Evolutionary conservation across 257 asterid species (phyloP), one percentile per base, ranked within the genome.

Genomic region (Gardenia jasminoides): DNA sequence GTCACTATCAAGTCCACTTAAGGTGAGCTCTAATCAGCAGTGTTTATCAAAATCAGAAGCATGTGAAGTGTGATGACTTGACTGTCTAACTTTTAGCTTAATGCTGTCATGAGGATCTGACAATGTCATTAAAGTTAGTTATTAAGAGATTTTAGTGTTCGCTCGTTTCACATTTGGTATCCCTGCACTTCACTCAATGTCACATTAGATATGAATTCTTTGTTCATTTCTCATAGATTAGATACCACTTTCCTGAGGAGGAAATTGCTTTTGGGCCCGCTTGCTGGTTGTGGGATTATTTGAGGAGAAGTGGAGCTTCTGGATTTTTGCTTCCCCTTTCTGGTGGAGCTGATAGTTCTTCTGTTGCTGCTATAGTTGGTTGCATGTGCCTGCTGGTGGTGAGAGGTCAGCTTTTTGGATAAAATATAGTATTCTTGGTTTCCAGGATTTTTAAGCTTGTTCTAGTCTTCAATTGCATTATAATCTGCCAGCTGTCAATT

Each of bases 221-320:
- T 19, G 36, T 47, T 83, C 43, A 36, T 59, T 75, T 43, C 19
- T 75, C 77, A 78, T 88, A 95, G 99, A 92, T 93, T 84, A 88
- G 86, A 77, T 95, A 92, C 82, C 98, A 92, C 86, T 89, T 88
- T 74, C 99, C 98, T 72, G 97, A 89, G 82, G 99, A 95, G 92
- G 99, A 95, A 89, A 95, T 95, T 83, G 97, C 97, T 80, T 90
- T 87, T 77, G 99, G 99, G 61, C 98, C 99, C 67, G 95, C 91
- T 83, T 93, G 97, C 87, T 95, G 99, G 99, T 84, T 95, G 81
- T 94, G 99, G 99, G 97, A 94, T 88, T 94, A 95, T 83, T 82
- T 95, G 81, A 88, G 97, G 86, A 90, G 98, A 91, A 90, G 97
- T 85, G 98, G 99, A 33, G 96, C 99, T 50, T 93, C 98, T 67